Percentiles rank a stretch among this genome's conserved stretches.
These are phyloP conservation scores for Xylaria palmicola DNA, from an alignment of 495 filamentous ascomycete genomes.

Conservation along the genomic window DNA sequence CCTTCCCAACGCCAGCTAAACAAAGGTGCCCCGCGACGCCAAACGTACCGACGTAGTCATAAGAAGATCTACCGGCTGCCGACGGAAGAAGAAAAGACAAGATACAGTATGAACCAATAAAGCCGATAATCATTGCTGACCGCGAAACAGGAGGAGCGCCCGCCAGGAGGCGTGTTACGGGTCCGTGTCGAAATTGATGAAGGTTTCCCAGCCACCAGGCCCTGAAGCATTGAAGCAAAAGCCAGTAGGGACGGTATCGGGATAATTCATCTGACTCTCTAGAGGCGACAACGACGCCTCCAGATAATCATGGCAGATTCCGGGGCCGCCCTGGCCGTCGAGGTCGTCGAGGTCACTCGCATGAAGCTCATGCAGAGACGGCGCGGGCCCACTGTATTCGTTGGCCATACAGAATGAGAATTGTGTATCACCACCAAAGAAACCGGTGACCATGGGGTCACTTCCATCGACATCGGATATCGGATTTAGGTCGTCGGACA, in stretches of 20 bases:
- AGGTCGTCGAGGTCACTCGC: background rate
- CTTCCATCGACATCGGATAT: slow-evolving; percentile 27
- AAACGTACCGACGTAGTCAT: no score
- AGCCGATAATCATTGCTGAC: no score
- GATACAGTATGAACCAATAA: no score
- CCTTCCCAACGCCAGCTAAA: no score
- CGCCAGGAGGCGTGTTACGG: slow-evolving; percentile 9
- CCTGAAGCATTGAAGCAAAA: slow-evolving; percentile 7
- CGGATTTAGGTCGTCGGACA: slow-evolving; percentile 30
- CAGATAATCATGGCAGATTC: background rate
- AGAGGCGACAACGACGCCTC: slow-evolving; percentile 15
- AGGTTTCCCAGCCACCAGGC: slow-evolving; percentile 26
- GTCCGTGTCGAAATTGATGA: slow-evolving; percentile 28
- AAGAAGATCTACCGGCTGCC: no score
- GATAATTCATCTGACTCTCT: slow-evolving; percentile 1
- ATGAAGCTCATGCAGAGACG: background rate
- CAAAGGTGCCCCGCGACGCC: no score
- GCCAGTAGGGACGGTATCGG: slow-evolving; percentile 7
- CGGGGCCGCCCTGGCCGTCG: background rate
- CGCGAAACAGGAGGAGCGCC: background rate
- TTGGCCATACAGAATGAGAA: slow-evolving; percentile 15
- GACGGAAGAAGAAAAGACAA: no score
- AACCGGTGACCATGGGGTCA: slow-evolving; percentile 27
- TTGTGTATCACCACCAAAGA: slow-evolving; percentile 16
- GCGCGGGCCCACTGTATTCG: slow-evolving; percentile 2